These are phyloP conservation scores for Nephelium lappaceum DNA, from an alignment of 345 rosid species.

Conservation along the genomic window DNA sequence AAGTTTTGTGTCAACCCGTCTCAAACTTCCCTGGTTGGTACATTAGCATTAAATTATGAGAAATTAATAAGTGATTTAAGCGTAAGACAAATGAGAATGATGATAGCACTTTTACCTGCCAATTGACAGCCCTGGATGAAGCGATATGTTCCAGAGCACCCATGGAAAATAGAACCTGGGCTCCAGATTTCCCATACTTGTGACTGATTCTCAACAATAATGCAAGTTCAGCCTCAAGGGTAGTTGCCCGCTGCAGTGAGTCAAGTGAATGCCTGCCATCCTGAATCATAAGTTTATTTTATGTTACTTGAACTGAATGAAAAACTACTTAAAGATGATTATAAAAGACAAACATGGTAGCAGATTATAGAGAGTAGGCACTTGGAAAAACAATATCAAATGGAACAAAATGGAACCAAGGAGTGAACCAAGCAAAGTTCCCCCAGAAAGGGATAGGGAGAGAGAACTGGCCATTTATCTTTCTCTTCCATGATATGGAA, in stretches of 20 bases:
- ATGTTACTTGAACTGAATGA: not conserved
- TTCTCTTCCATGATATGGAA: not conserved
- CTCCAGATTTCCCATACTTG: constrained; percentile 92
- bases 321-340: not conserved
- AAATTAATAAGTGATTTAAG: constrained; percentile 17
- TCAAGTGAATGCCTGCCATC: constrained; percentile 75
- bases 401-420: not conserved
- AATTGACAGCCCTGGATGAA: constrained; percentile 66
- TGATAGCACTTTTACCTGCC: constrained; percentile 53
- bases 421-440: not conserved
- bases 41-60: constrained; percentile 26
- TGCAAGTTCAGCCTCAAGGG: constrained; percentile 84
- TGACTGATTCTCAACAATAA: constrained; percentile 83
- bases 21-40: constrained; percentile 66
- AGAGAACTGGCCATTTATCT: not conserved
- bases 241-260: constrained; percentile 79
- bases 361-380: not conserved
- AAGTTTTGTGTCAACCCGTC: constrained; percentile 58
- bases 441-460: not conserved
- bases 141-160: constrained; percentile 84
- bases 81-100: constrained; percentile 5
- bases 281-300: constrained; percentile 36
- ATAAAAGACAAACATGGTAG: not conserved
- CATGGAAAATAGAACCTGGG: constrained; percentile 90
- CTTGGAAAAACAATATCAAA: not conserved